Percentiles rank a stretch among this genome's conserved stretches.
These are phyloP conservation scores for Babjeviella inositovora DNA, from an alignment of 805 yeast species.

Conservation along the genomic window DNA sequence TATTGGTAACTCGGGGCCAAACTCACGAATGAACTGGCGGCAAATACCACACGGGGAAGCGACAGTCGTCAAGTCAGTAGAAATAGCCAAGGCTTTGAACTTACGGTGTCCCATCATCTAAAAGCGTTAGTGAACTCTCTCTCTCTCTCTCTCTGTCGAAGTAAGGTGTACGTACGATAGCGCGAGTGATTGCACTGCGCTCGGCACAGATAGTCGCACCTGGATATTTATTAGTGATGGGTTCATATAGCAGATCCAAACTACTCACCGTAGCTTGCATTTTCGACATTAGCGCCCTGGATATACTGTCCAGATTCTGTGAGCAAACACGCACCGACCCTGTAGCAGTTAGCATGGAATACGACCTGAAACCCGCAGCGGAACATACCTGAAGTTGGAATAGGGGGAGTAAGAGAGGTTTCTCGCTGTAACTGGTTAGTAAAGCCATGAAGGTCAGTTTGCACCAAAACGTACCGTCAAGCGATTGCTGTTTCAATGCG, in stretches of 20 bases:
- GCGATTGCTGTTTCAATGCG: conserved; percentile 5
- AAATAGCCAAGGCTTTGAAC: conserved; percentile 49
- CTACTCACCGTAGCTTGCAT: conserved; percentile 69
- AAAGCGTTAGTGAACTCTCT: background rate
- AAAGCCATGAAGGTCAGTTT: background rate
- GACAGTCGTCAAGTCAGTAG: conserved; percentile 36
- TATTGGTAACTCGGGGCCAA: conserved; percentile 40
- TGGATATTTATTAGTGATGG: background rate
- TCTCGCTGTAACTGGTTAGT: conserved; percentile 18
- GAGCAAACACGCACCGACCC: conserved; percentile 72
- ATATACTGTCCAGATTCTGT: conserved; percentile 29
- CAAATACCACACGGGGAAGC: conserved; percentile 92
- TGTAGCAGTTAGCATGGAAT: conserved; percentile 6
- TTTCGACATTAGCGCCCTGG: conserved; percentile 82
- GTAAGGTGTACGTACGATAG: conserved; percentile 27
- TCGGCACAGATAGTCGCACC: conserved; percentile 66
- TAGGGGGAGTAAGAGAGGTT: conserved; percentile 52
- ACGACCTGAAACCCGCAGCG: background rate
- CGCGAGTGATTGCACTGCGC: conserved; percentile 43
- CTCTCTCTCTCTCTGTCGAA: background rate
- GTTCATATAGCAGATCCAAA: conserved; percentile 19
- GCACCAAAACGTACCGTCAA: conserved; percentile 8
- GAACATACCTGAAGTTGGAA: conserved; percentile 42
- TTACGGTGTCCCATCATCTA: conserved; percentile 19
- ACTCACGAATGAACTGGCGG: conserved; percentile 80